Base-by-base conservation (phyloP, 306 rosid species). In the Geum urbanum region DNA sequence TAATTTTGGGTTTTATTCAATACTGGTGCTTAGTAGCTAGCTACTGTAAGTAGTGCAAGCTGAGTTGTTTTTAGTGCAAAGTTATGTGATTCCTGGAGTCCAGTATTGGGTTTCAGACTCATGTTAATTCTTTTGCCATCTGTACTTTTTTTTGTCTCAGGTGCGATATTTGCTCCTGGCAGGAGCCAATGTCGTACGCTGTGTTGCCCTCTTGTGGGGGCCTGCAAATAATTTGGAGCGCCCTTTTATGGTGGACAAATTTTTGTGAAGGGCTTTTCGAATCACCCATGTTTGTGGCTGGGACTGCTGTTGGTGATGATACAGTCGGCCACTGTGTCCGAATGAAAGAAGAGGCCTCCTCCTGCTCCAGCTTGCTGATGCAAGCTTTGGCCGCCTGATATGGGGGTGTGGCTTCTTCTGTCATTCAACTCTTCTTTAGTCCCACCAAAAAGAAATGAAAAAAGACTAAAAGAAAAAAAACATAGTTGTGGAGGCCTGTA, bases 171-270 rank as follows among this genome's bases (percentile, higher is more conserved):
- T 79, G 99, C 97, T 95, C 99, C 99, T 79, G 86, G 87, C 92
- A 84, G 99, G 99, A 91, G 99, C 99, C 88, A 91, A 95, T 95
- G 99, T 95, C 99, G 99, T 95, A 95, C 99, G 87, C 81, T 95
- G 96, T 87, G 95, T 92, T 84, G 95, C 96, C 99, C 97, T 87
- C 84, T 74, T 83, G 77, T 73, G 84, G 86, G 96, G 97, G 92
- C 91, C 84, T 82, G 88, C 91, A 77, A 84, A 87, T 95, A 77
- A 73, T 89, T 95, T 86, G 97, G 96, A 91, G 99, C 83, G 92
- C 89, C 96, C 96, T 87, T 81, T 32, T 87, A 76, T 64, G 92
- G 96, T 95, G 95, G 97, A 89, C 96, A 89, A 82, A 81, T 76
- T 83, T 79, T 85, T 86, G 85, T 74, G 92, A 86, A 84, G 92